Evolutionary conservation across 2,329 filamentous ascomycete species (phyloP).

Genomic region (Diaporthe sp.): DNA sequence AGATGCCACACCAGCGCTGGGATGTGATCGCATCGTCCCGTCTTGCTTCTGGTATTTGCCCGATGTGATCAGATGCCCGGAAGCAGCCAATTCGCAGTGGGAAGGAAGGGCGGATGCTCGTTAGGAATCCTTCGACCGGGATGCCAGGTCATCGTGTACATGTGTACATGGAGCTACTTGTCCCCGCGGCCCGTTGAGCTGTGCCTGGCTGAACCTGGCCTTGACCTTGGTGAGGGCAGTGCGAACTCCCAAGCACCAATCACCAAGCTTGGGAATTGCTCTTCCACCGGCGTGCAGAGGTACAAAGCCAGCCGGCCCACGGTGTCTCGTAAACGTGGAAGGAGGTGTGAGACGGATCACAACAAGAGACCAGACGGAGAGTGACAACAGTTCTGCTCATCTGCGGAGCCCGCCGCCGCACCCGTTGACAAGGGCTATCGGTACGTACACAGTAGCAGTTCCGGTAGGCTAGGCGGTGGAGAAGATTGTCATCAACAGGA

Average conservation of each 20-base stretch:
- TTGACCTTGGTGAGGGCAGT: conserved; percentile 18
- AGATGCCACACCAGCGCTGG: conserved; percentile 9
- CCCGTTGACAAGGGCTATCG: background rate
- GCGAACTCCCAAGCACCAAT: conserved; percentile 28
- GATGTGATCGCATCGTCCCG: conserved; percentile 37
- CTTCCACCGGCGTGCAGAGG: conserved; percentile 24
- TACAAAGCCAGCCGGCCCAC: conserved; percentile 2
- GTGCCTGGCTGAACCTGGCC: background rate
- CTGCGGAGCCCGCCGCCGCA: conserved; percentile 26
- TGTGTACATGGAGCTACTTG: conserved; percentile 17
- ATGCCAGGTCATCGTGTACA: background rate
- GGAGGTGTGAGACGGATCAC: conserved; percentile 22
- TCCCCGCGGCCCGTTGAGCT: background rate
- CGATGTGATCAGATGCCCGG: conserved; percentile 29
- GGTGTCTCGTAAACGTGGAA: background rate
- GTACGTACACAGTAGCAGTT: background rate
- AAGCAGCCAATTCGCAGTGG: conserved; percentile 32
- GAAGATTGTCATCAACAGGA: background rate
- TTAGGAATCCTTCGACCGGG: conserved; percentile 40
- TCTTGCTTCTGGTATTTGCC: conserved; percentile 18
- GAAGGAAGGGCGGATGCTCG: conserved; percentile 30
- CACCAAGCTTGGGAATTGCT: background rate
- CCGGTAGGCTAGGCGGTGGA: background rate
- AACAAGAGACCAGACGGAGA: background rate
- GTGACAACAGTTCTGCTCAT: conserved; percentile 1